Percentiles rank a stretch among this genome's conserved stretches.
Evolutionary conservation across 805 yeast genomes (phyloP).

Genomic region (Millerago galiae): DNA sequence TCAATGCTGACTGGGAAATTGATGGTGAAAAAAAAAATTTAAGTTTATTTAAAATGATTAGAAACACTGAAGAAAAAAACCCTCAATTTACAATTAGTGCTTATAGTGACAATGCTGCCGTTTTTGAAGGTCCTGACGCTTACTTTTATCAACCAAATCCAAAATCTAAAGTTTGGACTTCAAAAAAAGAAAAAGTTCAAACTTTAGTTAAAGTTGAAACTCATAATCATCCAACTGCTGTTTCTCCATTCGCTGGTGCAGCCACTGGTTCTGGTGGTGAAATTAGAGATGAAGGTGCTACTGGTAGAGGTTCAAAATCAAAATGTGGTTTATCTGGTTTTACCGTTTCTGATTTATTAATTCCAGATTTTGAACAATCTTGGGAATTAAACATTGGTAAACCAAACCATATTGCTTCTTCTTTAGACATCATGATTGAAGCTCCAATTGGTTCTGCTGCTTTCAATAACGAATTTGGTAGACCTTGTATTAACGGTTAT

Average conservation of each 20-base stretch:
- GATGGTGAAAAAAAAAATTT: constrained; percentile 71
- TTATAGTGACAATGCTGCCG: constrained; percentile 97
- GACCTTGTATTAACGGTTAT: constrained; percentile 96
- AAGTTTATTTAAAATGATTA: constrained; percentile 88
- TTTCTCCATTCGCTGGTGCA: constrained; percentile 98
- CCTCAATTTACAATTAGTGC: constrained; percentile 88
- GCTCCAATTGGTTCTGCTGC: constrained; percentile 98
- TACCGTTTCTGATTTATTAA: constrained; percentile 82
- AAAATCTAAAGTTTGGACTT: constrained; percentile 62
- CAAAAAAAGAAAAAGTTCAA: constrained; percentile 73
- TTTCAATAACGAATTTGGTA: constrained; percentile 96
- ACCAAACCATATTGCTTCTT: constrained; percentile 88
- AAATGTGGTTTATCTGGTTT: constrained; percentile 95
- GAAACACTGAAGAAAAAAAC: constrained; percentile 79
- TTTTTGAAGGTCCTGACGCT: constrained; percentile 77
- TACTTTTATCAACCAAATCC: constrained; percentile 75
- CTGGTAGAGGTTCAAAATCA: constrained; percentile 95
- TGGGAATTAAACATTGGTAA: constrained; percentile 90
- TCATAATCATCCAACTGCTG: constrained; percentile 99
- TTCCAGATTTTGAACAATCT: constrained; percentile 83
- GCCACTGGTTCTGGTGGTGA: constrained; percentile 99
- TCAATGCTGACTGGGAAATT: constrained; percentile 97
- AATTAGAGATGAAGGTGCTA: constrained; percentile 99
- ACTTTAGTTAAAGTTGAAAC: constrained; percentile 95
- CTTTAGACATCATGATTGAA: constrained; percentile 91